These are phyloP conservation scores for Vicia sativa DNA, from an alignment of 306 rosid species.

Conservation along the genomic window DNA sequence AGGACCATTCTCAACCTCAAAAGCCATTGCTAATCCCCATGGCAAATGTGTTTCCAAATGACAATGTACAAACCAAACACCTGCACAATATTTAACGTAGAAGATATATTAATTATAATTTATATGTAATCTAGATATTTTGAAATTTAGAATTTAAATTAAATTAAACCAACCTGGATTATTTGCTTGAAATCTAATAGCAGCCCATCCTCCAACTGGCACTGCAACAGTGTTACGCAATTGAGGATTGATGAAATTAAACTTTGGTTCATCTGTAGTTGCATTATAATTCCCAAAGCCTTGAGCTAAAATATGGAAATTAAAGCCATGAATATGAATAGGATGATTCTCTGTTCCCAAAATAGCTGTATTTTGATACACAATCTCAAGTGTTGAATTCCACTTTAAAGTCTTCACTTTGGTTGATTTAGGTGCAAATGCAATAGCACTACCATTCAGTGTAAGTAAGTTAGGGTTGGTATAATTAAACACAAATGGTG, in stretches of 20 bases:
- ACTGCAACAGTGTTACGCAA: slow-evolving; percentile 57
- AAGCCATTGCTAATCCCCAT: slow-evolving; percentile 57
- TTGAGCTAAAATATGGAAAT: slow-evolving; percentile 37
- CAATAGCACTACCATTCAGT: neutral
- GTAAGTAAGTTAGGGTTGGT: neutral
- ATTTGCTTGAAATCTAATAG: slow-evolving; percentile 50
- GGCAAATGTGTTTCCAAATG: slow-evolving; percentile 57
- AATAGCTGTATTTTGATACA: slow-evolving; percentile 59
- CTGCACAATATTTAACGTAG: neutral
- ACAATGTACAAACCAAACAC: slow-evolving; percentile 55
- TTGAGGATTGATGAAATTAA: slow-evolving; percentile 53
- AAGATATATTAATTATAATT: too few relatives aligned
- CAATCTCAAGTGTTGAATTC: slow-evolving; percentile 61
- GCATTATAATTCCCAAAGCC: slow-evolving; percentile 44
- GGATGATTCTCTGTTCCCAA: slow-evolving; percentile 30
- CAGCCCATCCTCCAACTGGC: slow-evolving; percentile 59
- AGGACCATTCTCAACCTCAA: slow-evolving; percentile 31
- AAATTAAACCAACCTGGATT: slow-evolving; percentile 23
- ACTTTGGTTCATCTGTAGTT: slow-evolving; percentile 13
- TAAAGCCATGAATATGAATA: slow-evolving; percentile 27
- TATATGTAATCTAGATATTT: too few relatives aligned
- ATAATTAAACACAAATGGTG: slow-evolving; percentile 47
- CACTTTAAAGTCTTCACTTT: slow-evolving; percentile 60
- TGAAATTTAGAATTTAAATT: neutral
- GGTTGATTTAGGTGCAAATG: slow-evolving; percentile 55